phyloP scores from a whole-genome alignment of 352 stramenopile genomes.

The Globisporangium parvum region DNA sequence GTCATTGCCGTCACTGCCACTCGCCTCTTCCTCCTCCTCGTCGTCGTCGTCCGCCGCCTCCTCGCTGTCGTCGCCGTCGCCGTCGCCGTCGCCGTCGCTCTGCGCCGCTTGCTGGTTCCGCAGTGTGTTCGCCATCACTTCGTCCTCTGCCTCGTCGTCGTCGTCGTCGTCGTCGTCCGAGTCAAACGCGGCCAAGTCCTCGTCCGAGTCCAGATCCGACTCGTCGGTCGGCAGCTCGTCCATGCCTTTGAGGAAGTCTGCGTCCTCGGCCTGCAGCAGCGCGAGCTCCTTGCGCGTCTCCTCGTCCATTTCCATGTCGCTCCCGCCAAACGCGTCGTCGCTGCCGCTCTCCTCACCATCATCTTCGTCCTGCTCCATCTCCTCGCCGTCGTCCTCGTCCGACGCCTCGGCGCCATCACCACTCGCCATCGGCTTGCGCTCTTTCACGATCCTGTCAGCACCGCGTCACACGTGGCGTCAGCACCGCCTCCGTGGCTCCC shows the following conservation, averaged over 20 bases:
- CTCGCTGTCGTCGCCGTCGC: slow-evolving; percentile 9
- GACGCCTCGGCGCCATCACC: slow-evolving; percentile 19
- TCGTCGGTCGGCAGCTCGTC: slow-evolving; percentile 82
- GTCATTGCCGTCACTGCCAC: slow-evolving; percentile 3
- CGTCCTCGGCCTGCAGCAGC: slow-evolving; percentile 72
- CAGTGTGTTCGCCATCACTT: slow-evolving; percentile 48
- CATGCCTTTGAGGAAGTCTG: slow-evolving; percentile 78
- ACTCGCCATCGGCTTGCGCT: slow-evolving; percentile 17
- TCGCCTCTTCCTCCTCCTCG: slow-evolving; percentile 7
- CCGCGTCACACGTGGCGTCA: background rate
- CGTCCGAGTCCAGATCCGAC: slow-evolving; percentile 63
- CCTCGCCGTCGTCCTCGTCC: slow-evolving; percentile 18
- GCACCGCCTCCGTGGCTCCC: background rate
- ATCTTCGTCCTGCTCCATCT: slow-evolving; percentile 21
- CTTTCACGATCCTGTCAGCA: slow-evolving; percentile 52
- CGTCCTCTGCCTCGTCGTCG: slow-evolving; percentile 24
- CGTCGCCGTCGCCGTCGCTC: slow-evolving; percentile 12
- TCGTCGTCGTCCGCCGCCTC: slow-evolving; percentile 15
- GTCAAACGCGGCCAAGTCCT: slow-evolving; percentile 58
- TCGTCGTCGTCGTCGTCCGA: slow-evolving; percentile 53
- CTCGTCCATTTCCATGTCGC: slow-evolving; percentile 73
- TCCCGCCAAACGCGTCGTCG: slow-evolving; percentile 19
- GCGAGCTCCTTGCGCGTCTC: slow-evolving; percentile 71
- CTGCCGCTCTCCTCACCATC: slow-evolving; percentile 11
- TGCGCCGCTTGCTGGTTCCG: slow-evolving; percentile 38